Conservation (phyloP, 306 rosid species). For the Cucumis sativus region Cucumber_9930_V3 NC_026655.2:6235501-6236000, state of each 20-base stretch:
- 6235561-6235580: not conserved
- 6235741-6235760: not conserved
- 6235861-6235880: not conserved
- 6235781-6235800: not conserved
- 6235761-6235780: not conserved
- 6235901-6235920: no score
- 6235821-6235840: not conserved
- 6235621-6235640: not conserved
- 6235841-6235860: not conserved
- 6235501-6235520: not conserved
- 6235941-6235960: no score
- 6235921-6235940: no score
- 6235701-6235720: not conserved
- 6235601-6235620: not conserved
- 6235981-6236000: no score
- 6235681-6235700: not conserved
- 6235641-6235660: not conserved
- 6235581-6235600: not conserved
- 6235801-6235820: accelerated
- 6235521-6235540: not conserved
- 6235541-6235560: not conserved
- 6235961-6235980: accelerated
- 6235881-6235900: not conserved
- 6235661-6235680: not conserved
- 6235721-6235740: no score